A percentile compares a stretch with the other conserved stretches of the same genome.
These are phyloP conservation scores for Metschnikowia gelsemii DNA, from an alignment of 805 yeast species.

Conservation along the genomic window DNA sequence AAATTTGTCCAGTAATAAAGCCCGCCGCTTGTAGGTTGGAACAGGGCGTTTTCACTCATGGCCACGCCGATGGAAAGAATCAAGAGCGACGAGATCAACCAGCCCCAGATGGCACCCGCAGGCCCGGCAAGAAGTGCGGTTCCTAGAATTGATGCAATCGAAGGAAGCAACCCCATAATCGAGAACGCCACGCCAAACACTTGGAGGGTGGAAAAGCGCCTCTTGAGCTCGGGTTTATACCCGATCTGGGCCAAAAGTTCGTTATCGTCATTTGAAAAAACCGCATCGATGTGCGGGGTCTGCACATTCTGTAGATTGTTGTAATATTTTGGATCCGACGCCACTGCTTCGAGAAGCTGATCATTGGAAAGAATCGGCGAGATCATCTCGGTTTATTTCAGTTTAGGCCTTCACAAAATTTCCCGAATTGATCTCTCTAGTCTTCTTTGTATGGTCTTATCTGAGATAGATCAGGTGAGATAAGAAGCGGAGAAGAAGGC, in stretches of 20 bases:
- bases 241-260: slow-evolving; percentile 56
- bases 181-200: slow-evolving; percentile 71
- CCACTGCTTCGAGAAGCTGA: slow-evolving; percentile 27
- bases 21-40: slow-evolving; percentile 77
- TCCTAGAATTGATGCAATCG: slow-evolving; percentile 55
- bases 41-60: slow-evolving; percentile 64
- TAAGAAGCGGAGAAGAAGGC: too few species aligned
- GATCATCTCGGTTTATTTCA: too few species aligned
- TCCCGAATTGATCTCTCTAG: too few species aligned
- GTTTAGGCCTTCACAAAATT: too few species aligned
- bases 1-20: slow-evolving; percentile 65
- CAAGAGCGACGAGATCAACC: slow-evolving; percentile 60
- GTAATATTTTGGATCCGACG: slow-evolving; percentile 26
- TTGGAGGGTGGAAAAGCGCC: slow-evolving; percentile 60
- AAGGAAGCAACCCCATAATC: slow-evolving; percentile 69
- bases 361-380: slow-evolving; percentile 20
- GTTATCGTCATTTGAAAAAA: slow-evolving; percentile 20
- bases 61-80: slow-evolving; percentile 59
- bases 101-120: slow-evolving; percentile 68
- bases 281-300: slow-evolving; percentile 23
- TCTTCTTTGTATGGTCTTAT: too few species aligned
- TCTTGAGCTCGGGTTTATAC: slow-evolving; percentile 63
- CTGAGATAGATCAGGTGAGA: too few species aligned
- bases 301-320: slow-evolving; percentile 33
- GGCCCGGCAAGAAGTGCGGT: slow-evolving; percentile 63